Base-by-base conservation (phyloP, 495 filamentous ascomycete species). In the Aspergillus haitiensis region DNA sequence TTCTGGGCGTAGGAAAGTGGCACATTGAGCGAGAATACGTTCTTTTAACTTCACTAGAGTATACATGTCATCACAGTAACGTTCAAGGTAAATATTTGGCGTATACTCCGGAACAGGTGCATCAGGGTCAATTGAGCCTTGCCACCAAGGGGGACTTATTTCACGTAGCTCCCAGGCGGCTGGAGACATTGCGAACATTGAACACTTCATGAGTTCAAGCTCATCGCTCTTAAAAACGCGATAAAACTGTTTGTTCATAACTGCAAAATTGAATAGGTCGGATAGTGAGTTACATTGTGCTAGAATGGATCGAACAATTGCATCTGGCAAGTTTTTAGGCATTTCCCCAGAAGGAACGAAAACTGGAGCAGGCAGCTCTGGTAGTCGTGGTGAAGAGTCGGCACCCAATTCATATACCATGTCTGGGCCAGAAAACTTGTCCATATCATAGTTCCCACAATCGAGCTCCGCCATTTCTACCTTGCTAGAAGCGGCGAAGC, bases 161-260 rank as follows among this genome's bases (percentile, higher is more conserved):
- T 88, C 84, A 18, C 84, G 83, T 56, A 85, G 71, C 64, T 88
- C 86, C 83, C 83, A 87, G 2, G 85, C 85, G 1, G 86, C 75
- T n/a, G 84, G 81, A 0, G 82, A 87, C 78, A 80, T 80, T 56
- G 72, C 78, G 56, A 76, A 80, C 2, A 86, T 70, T 0, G 82
- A 73, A n/a, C 70, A 70, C 42, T 82, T 82, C 56, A 88, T 81
- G 12, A 88, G 68, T 1, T 68, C 63, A 35, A 87, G 67, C 57
- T 88, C 86, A 52, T 85, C 75, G 6, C 74, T 68, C 63, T 88
- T 88, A 69, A 84, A 88, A 0, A 84, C 77, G 8, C 75, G 72
- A 59, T 87, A 87, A 66, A 87, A 86, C 8, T 79, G 80, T 48
- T 72, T 75, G 72, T 83, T 84, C 12, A 85, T 73, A 0, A 80